Evolutionary conservation across 257 asterid genomes (phyloP).

Genomic region (Scutellaria barbata): DNA sequence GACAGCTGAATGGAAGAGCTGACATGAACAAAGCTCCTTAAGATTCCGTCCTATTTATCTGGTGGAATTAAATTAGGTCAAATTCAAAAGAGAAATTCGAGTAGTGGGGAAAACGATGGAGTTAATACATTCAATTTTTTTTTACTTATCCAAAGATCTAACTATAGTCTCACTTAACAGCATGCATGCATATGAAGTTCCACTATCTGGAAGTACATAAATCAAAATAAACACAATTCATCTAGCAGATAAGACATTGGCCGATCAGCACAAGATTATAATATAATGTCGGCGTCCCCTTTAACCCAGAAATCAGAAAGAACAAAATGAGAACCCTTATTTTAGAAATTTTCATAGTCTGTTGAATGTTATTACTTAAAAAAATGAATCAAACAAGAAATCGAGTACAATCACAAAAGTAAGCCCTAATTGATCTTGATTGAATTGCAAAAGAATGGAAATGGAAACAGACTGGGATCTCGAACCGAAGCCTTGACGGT

Average conservation of each 20-base stretch:
- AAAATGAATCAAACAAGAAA: not conserved
- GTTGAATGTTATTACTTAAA: not conserved
- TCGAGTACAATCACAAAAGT: not conserved
- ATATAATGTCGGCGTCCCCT: not conserved
- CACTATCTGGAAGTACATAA: not conserved
- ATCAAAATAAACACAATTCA: not conserved
- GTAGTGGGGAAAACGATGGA: too few species aligned
- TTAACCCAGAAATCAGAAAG: not conserved
- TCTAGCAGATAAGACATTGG: not conserved
- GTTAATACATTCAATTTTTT: too few species aligned
- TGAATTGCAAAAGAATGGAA: not conserved
- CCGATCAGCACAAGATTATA: not conserved
- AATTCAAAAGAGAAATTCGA: too few species aligned
- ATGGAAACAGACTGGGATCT: constrained; percentile 33
- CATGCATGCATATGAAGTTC: not conserved
- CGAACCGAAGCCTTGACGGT: constrained; percentile 48
- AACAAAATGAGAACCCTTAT: too few species aligned
- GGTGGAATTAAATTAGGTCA: too few species aligned
- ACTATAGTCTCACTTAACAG: too few species aligned
- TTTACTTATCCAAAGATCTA: too few species aligned
- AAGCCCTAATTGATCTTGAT: not conserved
- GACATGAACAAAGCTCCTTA: not conserved
- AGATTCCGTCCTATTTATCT: not conserved
- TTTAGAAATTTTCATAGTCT: too few species aligned
- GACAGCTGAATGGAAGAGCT: not conserved